Base-by-base conservation (phyloP, 441 rosid species). In the Jatropha multifida region DNA sequence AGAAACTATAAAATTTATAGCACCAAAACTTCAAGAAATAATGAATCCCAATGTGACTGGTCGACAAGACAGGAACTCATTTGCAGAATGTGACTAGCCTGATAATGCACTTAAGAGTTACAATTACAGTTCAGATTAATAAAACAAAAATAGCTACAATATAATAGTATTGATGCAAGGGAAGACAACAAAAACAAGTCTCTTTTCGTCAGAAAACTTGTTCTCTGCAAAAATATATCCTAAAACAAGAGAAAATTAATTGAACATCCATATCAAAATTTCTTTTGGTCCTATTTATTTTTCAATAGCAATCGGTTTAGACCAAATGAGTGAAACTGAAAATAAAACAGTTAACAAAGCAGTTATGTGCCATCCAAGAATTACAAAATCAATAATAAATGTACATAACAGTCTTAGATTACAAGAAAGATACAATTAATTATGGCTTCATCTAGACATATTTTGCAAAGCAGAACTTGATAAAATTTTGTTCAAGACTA, bases 91-190 rank as follows among this genome's bases (percentile, higher is more conserved):
- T 15, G 6, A 11, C 32, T 42, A 40, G 41, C 65, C 10, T 38
- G 54, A 15, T 59, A 60, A 27, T 61, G 56, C 65, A 58, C 56
- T 46, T 42, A 68, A 27, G 61, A 51, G 15, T 54, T 26, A 69
- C 54, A n/a, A 20, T 32, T 69, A 54, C 37, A 55, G 62, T 8
- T 69, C 44, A 52, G 52, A 52, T 9, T 23, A 52, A 68, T 8
- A 48, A 6, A 26, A 4, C 20, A 4, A 40, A 54, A 38, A 55
- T 4, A 38, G 15, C 18, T 23, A 23, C 0, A 4, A 4, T 4
- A 41, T 42, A 27, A 15, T 1, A 14, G 17, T 18, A 14, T 59
- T 10, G 26, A 4, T 49, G 40, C 65, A 20, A 27, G n/a, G 54
- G 5, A n/a, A n/a, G 14, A 44, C 68, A 18, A 11, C 73, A 52